Evolutionary conservation across 2,329 filamentous ascomycete genomes (phyloP), one percentile per base, ranked within the genome.

Genomic region (Epicoccum nigrum): DNA sequence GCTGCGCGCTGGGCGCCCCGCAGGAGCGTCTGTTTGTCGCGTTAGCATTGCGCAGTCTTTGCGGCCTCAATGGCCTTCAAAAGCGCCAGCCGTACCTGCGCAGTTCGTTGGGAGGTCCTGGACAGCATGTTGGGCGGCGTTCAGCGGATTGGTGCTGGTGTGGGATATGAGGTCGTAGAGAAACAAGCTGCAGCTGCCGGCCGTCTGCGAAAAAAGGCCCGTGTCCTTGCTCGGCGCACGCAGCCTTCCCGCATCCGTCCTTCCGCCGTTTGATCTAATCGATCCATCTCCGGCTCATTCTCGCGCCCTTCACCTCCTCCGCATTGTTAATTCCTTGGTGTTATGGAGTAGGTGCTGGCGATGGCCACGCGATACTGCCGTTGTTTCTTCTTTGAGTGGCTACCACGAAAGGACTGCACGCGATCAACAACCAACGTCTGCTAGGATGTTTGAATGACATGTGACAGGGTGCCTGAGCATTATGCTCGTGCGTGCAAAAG

Each of bases 11-110:
- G 74, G 67, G 77, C 77, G 72, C 77, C 77, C 73, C 81, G 81
- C 73, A 84, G 77, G 68, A 85, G 77, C 68, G 79, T 79, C 82
- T 85, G 67, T 27, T 49, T 45, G 38, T 55, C 52, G 58, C 49
- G 56, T 71, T 67, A 72, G 68, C 58, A 56, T 37, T 42, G 23
- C 35, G 34, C 34, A 27, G 12, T 25, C 31, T n/a, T 42, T 25
- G 15, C 44, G 28, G 51, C 41, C 27, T 57, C 65, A 70, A 71
- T 71, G 63, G 65, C 43, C 27, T 23, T 32, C 15, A 27, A 17
- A 12, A 23, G 37, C 21, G 23, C 56, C 43, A 55, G 48, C 63
- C 73, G 56, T 76, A 79, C 79, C 75, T 79, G 77, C 67, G 77
- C 77, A 67, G 78, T 77, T 68, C 70, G 70, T 59, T 72, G 69